phyloP scores from a whole-genome alignment of 805 yeast species.

The Kodamaea restingae region DNA sequence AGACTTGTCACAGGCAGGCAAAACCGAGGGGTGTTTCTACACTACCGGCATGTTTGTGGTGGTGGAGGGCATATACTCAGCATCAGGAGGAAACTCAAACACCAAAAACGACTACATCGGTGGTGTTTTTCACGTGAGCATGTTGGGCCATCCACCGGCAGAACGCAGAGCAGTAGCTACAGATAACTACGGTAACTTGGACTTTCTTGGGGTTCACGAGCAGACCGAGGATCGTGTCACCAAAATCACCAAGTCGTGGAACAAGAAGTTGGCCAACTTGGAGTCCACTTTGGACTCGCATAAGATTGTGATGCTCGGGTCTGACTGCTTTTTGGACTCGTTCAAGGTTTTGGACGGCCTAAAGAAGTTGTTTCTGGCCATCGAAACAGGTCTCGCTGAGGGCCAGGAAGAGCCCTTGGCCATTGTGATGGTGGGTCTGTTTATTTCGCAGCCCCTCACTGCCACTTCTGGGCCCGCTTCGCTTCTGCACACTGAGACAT shows the following conservation, averaged over 20 bases:
- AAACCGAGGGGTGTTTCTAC: conserved; percentile 62
- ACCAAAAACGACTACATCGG: conserved; percentile 29
- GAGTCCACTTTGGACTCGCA: conserved; percentile 58
- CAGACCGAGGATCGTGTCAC: conserved; percentile 38
- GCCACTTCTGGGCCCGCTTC: conserved; percentile 47
- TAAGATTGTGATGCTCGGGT: conserved; percentile 67
- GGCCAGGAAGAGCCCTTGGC: conserved; percentile 52
- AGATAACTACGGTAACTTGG: conserved; percentile 75
- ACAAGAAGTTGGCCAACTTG: conserved; percentile 47
- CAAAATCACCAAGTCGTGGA: conserved; percentile 59
- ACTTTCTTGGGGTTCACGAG: conserved; percentile 50
- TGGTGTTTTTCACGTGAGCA: conserved; percentile 63
- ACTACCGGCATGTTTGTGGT: conserved; percentile 74
- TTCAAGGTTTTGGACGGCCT: conserved; percentile 57
- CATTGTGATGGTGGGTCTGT: conserved; percentile 80
- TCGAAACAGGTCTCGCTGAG: conserved; percentile 38
- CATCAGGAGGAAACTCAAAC: conserved; percentile 46
- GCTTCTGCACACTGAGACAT: conserved; percentile 50
- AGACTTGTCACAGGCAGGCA: conserved; percentile 57
- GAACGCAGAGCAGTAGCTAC: conserved; percentile 65
- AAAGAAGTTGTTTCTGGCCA: conserved; percentile 51
- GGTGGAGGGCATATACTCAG: conserved; percentile 81
- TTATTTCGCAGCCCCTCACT: conserved; percentile 61
- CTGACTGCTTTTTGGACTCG: conserved; percentile 66
- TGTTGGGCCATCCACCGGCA: conserved; percentile 83